Evolutionary conservation across 2,329 filamentous ascomycete genomes (phyloP).

Genomic region (Mycosphaerelloides madeirae): DNA sequence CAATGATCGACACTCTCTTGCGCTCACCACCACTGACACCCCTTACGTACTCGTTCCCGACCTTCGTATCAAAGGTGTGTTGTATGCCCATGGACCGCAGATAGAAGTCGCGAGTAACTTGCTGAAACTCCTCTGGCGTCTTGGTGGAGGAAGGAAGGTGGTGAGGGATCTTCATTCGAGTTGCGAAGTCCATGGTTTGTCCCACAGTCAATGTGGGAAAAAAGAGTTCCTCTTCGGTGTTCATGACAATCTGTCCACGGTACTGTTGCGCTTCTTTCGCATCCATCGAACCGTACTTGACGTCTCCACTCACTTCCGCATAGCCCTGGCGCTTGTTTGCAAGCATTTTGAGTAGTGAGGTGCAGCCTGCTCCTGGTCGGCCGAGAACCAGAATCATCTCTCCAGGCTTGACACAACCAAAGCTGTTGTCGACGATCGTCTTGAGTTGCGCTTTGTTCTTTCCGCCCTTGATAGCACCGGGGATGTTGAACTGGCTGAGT

Average conservation of each 20-base stretch:
- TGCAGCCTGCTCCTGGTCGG: conserved; percentile 46
- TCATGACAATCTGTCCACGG: conserved; percentile 44
- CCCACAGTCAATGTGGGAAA: conserved; percentile 56
- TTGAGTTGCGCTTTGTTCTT: conserved; percentile 52
- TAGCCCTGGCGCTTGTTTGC: conserved; percentile 54
- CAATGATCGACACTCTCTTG: conserved; percentile 65
- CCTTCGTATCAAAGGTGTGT: conserved; percentile 61
- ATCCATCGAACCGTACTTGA: conserved; percentile 51
- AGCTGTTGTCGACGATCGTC: conserved; percentile 56
- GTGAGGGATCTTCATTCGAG: conserved; percentile 48
- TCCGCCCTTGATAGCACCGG: conserved; percentile 38
- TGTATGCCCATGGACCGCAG: conserved; percentile 54
- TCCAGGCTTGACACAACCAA: conserved; percentile 66
- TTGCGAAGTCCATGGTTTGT: conserved; percentile 53
- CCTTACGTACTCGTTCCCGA: conserved; percentile 62
- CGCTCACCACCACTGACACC: conserved; percentile 65
- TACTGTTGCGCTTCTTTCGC: conserved; percentile 40
- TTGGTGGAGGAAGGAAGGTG: conserved; percentile 31
- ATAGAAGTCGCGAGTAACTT: conserved; percentile 50
- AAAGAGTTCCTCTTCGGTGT: conserved; percentile 46
- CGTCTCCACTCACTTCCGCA: conserved; percentile 50
- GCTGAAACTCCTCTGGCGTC: conserved; percentile 43
- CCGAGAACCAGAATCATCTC: conserved; percentile 33
- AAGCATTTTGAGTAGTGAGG: conserved; percentile 65
- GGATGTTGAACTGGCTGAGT: conserved; percentile 50